Percentiles rank a stretch among this genome's conserved stretches.
These are phyloP conservation scores for Podospora appendiculata DNA, from an alignment of 495 filamentous ascomycete species.

Conservation along the genomic window DNA sequence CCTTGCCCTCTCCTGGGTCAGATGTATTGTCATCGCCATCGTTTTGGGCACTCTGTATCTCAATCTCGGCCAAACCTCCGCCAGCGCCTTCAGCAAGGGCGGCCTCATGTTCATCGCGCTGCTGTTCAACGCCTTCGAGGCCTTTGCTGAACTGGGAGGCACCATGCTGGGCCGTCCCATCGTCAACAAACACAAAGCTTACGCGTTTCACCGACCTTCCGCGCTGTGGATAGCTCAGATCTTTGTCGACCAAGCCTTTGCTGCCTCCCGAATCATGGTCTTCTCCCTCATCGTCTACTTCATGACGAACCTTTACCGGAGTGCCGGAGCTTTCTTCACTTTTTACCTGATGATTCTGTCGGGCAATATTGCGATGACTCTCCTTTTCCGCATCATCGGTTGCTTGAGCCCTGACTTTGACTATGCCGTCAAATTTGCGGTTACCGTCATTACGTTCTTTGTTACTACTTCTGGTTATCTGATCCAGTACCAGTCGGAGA, in stretches of 20 bases:
- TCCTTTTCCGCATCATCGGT: constrained; percentile 72
- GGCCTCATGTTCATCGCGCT: constrained; percentile 69
- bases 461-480: constrained; percentile 74
- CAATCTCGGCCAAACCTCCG: constrained; percentile 54
- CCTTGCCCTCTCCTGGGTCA: constrained; percentile 67
- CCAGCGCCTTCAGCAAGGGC: constrained; percentile 68
- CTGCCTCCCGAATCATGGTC: constrained; percentile 56
- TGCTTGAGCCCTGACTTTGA: constrained; percentile 79
- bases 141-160: constrained; percentile 61
- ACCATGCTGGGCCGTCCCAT: constrained; percentile 70
- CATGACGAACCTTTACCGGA: constrained; percentile 59
- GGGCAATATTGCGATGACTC: constrained; percentile 68
- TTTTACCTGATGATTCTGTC: constrained; percentile 64
- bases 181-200: constrained; percentile 72
- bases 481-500: constrained; percentile 61
- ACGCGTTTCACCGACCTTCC: constrained; percentile 70
- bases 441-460: constrained; percentile 68
- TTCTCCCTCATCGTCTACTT: constrained; percentile 77
- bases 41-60: constrained; percentile 74
- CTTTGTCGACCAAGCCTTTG: constrained; percentile 66
- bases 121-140: constrained; percentile 74
- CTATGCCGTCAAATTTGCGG: constrained; percentile 74
- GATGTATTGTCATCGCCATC: constrained; percentile 67
- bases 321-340: constrained; percentile 71
- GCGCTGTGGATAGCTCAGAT: constrained; percentile 77